phyloP scores from a whole-genome alignment of 1,139 yeast species.

The Fermentozyma sake region DNA sequence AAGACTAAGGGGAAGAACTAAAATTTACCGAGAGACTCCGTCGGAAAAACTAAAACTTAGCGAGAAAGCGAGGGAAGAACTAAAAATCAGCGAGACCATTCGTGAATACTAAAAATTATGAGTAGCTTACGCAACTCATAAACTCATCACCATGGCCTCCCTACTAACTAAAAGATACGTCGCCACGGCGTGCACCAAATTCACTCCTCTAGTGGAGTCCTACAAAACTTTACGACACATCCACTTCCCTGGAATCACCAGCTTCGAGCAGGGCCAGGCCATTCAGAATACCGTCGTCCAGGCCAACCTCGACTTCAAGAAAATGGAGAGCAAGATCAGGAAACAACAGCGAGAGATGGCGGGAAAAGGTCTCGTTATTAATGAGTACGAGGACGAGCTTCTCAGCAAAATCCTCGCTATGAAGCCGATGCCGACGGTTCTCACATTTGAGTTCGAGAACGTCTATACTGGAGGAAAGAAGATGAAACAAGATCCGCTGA shows the following conservation, averaged over 20 bases:
- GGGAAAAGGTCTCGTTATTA: constrained; percentile 37
- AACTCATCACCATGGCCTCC: no score
- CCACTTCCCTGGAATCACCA: constrained; percentile 53
- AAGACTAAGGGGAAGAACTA: no score
- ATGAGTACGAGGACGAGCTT: constrained; percentile 43
- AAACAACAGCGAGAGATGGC: constrained; percentile 33
- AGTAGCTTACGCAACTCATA: no score
- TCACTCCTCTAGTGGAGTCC: constrained; percentile 29
- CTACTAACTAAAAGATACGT: no score
- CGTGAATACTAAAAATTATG: no score
- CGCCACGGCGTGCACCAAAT: constrained; percentile 14
- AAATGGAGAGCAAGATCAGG: constrained; percentile 45
- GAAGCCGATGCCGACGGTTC: constrained; percentile 59
- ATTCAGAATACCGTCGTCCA: constrained; percentile 62
- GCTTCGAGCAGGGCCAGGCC: constrained; percentile 54
- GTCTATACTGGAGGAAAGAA: constrained; percentile 90
- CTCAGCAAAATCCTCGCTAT: constrained; percentile 41
- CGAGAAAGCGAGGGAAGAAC: no score
- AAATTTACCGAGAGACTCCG: no score
- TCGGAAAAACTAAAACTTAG: no score
- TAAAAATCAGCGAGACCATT: no score
- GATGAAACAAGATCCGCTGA: constrained; percentile 47
- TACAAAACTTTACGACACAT: constrained; percentile 52
- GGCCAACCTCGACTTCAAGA: constrained; percentile 60
- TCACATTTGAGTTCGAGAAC: constrained; percentile 79